These are phyloP conservation scores for Magnaporthales sp. DNA, from an alignment of 2,329 filamentous ascomycete genomes.

Conservation along the genomic window DNA sequence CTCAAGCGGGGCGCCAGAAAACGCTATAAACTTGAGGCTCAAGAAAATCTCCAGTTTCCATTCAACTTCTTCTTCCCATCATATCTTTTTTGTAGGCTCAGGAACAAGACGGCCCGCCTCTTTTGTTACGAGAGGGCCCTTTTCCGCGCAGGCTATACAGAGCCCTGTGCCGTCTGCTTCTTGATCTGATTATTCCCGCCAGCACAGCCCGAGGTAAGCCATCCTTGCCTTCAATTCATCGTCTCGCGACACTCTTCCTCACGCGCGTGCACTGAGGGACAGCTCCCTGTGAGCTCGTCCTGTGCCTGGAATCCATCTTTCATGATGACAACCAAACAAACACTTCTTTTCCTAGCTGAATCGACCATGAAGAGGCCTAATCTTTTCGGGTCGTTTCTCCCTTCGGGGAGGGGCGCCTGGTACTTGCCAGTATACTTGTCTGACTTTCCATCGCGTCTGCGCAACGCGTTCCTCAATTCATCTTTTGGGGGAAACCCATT, in stretches of 20 bases:
- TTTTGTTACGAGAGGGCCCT: not conserved
- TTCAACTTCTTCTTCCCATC: not conserved
- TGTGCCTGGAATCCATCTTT: not conserved
- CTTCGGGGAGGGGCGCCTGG: slow-evolving; percentile 55
- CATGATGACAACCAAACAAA: slow-evolving; percentile 63
- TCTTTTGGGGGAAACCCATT: not conserved
- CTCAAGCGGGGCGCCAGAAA: not conserved
- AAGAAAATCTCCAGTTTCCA: not conserved
- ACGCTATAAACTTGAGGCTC: not conserved
- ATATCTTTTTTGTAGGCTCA: not conserved
- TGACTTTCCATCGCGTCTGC: slow-evolving; percentile 36
- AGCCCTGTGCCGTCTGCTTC: not conserved
- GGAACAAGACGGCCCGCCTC: not conserved
- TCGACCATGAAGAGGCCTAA: slow-evolving; percentile 76
- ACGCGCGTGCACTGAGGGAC: not conserved
- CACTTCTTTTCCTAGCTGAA: slow-evolving; percentile 85
- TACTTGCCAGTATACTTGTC: slow-evolving; percentile 90
- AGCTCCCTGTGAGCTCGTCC: slow-evolving; percentile 19
- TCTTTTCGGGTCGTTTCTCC: slow-evolving; percentile 52
- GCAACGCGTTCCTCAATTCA: not conserved
- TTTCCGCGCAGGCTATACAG: not conserved
- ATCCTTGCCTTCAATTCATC: not conserved
- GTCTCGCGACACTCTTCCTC: not conserved
- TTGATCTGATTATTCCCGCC: too few relatives aligned
- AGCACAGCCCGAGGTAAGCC: not conserved